Evolutionary conservation across 2,329 filamentous ascomycete species (phyloP).

Genomic region (Cercospora zeae-maydis): DNA sequence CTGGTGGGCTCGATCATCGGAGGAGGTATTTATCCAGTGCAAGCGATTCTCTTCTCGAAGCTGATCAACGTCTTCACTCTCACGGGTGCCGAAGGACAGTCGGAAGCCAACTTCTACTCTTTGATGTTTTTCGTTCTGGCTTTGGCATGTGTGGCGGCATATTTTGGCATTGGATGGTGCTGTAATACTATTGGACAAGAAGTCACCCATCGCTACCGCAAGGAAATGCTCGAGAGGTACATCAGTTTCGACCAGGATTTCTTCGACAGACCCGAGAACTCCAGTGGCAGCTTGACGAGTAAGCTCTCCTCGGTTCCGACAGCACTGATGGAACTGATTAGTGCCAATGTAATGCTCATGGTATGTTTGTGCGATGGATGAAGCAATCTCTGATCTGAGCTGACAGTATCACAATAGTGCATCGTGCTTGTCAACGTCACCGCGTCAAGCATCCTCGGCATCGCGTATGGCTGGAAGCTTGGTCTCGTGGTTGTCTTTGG

Average conservation of each 20-base stretch:
- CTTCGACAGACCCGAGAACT: constrained; percentile 47
- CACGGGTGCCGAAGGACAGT: constrained; percentile 36
- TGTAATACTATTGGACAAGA: constrained; percentile 48
- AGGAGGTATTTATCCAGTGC: constrained; percentile 47
- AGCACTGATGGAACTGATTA: constrained; percentile 50
- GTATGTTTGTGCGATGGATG: background rate
- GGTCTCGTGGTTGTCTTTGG: constrained; percentile 36
- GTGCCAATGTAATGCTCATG: constrained; percentile 43
- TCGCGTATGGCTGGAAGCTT: constrained; percentile 39
- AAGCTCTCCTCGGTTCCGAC: constrained; percentile 50
- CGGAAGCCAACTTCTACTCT: constrained; percentile 50
- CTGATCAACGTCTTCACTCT: constrained; percentile 47
- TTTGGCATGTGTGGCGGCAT: constrained; percentile 45
- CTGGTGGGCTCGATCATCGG: constrained; percentile 35
- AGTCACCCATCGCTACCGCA: constrained; percentile 37
- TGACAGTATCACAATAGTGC: constrained; percentile 13
- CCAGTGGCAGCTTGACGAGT: constrained; percentile 48
- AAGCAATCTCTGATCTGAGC: background rate
- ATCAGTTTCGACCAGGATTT: constrained; percentile 35
- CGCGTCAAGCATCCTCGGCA: constrained; percentile 31
- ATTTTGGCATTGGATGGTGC: constrained; percentile 45
- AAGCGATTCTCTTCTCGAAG: constrained; percentile 50
- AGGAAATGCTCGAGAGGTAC: constrained; percentile 35
- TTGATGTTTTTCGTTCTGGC: constrained; percentile 57
- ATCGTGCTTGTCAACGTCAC: constrained; percentile 36